These are phyloP conservation scores for Fusarium pseudocircinatum DNA, from an alignment of 2,329 filamentous ascomycete species.

Conservation along the genomic window DNA sequence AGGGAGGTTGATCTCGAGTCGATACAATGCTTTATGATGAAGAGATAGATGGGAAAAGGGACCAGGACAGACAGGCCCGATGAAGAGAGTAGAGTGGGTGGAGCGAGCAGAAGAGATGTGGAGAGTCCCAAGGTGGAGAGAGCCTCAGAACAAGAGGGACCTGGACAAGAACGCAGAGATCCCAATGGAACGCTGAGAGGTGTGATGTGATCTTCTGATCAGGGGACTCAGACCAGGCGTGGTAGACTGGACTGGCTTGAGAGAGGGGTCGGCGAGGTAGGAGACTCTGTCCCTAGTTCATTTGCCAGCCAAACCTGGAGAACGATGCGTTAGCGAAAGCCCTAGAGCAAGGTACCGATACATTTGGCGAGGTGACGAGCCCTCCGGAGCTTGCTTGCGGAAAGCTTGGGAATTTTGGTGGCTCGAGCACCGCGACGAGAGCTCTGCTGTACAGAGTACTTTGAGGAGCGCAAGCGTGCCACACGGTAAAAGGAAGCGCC, in stretches of 20 bases:
- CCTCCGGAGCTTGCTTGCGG: constrained; percentile 26
- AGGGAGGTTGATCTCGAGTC: constrained; percentile 25
- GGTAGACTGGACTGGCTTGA: constrained; percentile 3
- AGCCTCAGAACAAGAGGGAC: constrained; percentile 12
- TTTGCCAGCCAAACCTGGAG: constrained; percentile 39
- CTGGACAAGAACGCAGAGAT: constrained; percentile 21
- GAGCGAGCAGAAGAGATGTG: constrained; percentile 27
- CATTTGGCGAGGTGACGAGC: constrained; percentile 15
- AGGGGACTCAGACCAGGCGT: constrained; percentile 16
- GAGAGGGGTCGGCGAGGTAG: constrained; percentile 30
- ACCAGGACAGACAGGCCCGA: neutral
- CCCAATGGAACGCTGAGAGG: constrained; percentile 22
- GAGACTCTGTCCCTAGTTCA: constrained; percentile 33
- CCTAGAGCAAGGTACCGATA: constrained; percentile 41
- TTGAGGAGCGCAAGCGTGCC: neutral
- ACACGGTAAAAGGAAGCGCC: neutral
- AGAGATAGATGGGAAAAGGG: constrained; percentile 6
- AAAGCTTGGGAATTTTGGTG: constrained; percentile 26
- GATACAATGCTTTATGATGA: constrained; percentile 30
- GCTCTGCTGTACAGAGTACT: neutral
- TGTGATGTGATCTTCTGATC: constrained; percentile 37
- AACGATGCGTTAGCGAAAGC: constrained; percentile 35
- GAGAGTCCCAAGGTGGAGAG: constrained; percentile 34
- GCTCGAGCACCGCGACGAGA: constrained; percentile 17
- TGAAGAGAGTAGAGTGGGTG: constrained; percentile 8